Conservation (phyloP, 371 early-diverging fungal genomes). For the Mortierella sp. region DNA sequence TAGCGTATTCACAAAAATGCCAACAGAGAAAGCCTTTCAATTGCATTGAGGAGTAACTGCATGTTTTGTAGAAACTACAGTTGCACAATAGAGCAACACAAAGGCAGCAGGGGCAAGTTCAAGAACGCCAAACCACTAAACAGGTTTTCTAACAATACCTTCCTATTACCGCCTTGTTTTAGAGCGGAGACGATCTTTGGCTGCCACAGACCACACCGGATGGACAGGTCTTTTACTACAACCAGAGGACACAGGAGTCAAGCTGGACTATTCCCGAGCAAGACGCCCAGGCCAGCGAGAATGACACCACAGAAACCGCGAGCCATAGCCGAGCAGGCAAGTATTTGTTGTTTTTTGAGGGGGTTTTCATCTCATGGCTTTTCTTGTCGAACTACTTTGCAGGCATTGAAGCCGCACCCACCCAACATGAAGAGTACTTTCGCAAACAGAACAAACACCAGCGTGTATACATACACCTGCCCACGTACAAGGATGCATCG, state of each 20-base stretch:
- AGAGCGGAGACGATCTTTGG: conserved; percentile 58
- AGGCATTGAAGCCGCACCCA: neutral
- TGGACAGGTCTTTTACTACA: conserved; percentile 70
- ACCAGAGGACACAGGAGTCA: conserved; percentile 69
- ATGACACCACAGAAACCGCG: conserved; percentile 29
- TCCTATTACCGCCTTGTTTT: neutral
- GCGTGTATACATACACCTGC: neutral
- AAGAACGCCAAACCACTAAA: neutral
- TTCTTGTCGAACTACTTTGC: neutral
- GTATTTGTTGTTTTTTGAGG: neutral
- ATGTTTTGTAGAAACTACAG: neutral
- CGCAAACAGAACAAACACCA: neutral
- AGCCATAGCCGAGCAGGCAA: conserved; percentile 39
- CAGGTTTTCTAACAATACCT: neutral
- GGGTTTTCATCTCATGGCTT: neutral
- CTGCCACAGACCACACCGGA: conserved; percentile 64
- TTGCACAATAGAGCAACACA: neutral
- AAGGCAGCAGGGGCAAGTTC: too few species aligned
- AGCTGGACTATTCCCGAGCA: conserved; percentile 64
- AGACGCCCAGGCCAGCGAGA: conserved; percentile 40
- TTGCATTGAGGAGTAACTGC: too few species aligned
- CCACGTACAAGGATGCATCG: conserved; percentile 54
- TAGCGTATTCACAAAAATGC: too few species aligned
- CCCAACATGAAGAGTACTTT: neutral
- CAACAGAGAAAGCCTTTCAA: too few species aligned